Conservation (phyloP, 768 basidiomycete species). For the Lentinula detonsa region DNA sequence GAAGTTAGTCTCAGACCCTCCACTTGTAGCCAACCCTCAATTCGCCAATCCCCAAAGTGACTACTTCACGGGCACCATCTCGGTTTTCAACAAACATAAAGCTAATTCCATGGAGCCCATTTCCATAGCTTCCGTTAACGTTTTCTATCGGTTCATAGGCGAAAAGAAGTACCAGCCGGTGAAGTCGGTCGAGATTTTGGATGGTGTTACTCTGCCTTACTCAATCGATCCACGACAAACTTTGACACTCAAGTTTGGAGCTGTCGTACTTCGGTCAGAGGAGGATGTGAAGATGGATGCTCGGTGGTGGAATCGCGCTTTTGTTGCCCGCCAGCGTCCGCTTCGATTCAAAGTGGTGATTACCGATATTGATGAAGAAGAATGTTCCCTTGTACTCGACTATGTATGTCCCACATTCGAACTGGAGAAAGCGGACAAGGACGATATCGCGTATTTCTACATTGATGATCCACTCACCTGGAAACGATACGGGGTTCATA, state of each 20-base stretch:
- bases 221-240: conserved; percentile 34
- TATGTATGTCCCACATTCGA: conserved; percentile 22
- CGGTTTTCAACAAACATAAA: conserved; percentile 32
- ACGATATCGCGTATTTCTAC: conserved; percentile 27
- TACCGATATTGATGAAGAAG: conserved; percentile 31
- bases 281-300: conserved; percentile 24
- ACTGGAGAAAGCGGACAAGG: conserved; percentile 21
- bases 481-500: conserved; percentile 19
- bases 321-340: conserved; percentile 26
- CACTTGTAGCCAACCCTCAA: conserved; percentile 27
- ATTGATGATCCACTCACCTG: conserved; percentile 25
- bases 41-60: conserved; percentile 18
- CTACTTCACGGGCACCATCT: conserved; percentile 26
- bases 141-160: conserved; percentile 29
- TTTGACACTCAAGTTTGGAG: conserved; percentile 22
- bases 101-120: conserved; percentile 24
- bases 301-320: conserved; percentile 28
- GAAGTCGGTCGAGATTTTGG: conserved; percentile 19
- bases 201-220: conserved; percentile 20
- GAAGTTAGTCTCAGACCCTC: conserved; percentile 28
- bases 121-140: conserved; percentile 26
- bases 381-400: conserved; percentile 31
- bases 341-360: conserved; percentile 29
- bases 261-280: conserved; percentile 24
- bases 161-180: conserved; percentile 25